Percentiles rank a stretch among this genome's conserved stretches.
These are phyloP conservation scores for Lasiosphaeria hispida DNA, from an alignment of 495 filamentous ascomycete genomes.

Conservation along the genomic window DNA sequence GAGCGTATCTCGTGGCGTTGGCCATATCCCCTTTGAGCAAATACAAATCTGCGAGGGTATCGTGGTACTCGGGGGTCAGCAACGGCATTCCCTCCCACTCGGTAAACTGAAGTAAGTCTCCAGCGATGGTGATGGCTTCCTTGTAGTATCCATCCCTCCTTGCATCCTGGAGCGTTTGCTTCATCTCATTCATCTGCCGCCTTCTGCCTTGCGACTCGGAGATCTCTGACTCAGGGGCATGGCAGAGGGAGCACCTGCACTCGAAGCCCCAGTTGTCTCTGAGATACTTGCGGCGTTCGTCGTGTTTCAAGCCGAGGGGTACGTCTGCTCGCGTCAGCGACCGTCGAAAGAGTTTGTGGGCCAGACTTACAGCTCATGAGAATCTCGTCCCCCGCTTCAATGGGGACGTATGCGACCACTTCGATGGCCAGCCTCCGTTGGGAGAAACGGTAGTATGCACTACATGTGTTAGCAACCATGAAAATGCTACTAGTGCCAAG, in stretches of 20 bases:
- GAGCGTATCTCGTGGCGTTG: slow-evolving; percentile 36
- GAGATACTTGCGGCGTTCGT: slow-evolving; percentile 29
- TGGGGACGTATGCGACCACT: slow-evolving; percentile 36
- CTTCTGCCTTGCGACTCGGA: slow-evolving; percentile 37
- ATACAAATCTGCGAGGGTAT: slow-evolving; percentile 37
- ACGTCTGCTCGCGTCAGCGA: slow-evolving; percentile 26
- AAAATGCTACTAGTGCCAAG: neutral
- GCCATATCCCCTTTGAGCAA: slow-evolving; percentile 31
- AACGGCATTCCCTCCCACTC: slow-evolving; percentile 33
- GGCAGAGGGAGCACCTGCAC: slow-evolving; percentile 42
- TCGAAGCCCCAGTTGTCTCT: slow-evolving; percentile 38
- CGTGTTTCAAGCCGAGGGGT: slow-evolving; percentile 26
- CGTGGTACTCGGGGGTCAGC: slow-evolving; percentile 37
- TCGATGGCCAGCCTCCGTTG: slow-evolving; percentile 33
- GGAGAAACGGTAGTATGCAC: slow-evolving; percentile 40
- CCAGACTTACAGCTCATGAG: slow-evolving; percentile 39
- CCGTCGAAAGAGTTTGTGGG: neutral
- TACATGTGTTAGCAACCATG: slow-evolving; percentile 17
- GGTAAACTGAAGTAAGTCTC: slow-evolving; percentile 33
- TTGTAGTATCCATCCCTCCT: slow-evolving; percentile 31
- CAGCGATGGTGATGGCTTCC: slow-evolving; percentile 34
- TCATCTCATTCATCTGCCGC: slow-evolving; percentile 31
- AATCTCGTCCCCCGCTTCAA: slow-evolving; percentile 43
- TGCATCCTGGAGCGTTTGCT: slow-evolving; percentile 31
- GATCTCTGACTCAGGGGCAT: slow-evolving; percentile 27